Evolutionary conservation across 306 rosid species (phyloP).

Genomic region (Casuarina glauca): DNA sequence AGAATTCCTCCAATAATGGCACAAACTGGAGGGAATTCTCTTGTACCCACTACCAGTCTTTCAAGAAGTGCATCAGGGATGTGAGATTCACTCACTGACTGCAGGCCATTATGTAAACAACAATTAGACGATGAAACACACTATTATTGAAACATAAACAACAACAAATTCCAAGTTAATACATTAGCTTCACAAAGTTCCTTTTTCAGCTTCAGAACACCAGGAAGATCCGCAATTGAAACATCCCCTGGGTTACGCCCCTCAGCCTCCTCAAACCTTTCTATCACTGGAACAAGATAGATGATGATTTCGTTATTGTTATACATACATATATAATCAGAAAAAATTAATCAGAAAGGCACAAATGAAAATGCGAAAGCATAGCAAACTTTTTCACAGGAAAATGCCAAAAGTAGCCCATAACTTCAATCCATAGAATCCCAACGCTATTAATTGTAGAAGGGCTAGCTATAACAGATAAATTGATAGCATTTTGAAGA

Average conservation of each 20-base stretch:
- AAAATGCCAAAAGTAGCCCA: background rate
- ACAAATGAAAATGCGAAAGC: background rate
- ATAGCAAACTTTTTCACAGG: background rate
- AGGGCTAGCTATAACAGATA: background rate
- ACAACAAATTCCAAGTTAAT: constrained; percentile 14
- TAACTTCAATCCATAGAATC: background rate
- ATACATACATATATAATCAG: background rate
- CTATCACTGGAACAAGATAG: constrained; percentile 55
- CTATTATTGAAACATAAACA: background rate
- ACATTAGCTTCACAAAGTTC: constrained; percentile 80
- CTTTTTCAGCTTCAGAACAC: constrained; percentile 64
- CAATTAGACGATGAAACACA: constrained; percentile 21
- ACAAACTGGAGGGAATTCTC: constrained; percentile 96
- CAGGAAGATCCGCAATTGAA: constrained; percentile 64
- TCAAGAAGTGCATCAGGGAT: constrained; percentile 69
- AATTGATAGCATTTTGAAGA: background rate
- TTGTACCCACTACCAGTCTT: constrained; percentile 58
- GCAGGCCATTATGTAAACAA: constrained; percentile 28
- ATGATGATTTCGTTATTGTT: background rate
- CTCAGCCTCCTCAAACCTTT: constrained; percentile 76
- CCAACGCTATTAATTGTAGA: background rate
- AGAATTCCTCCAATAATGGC: constrained; percentile 91
- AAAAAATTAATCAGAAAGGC: background rate
- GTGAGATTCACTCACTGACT: constrained; percentile 72
- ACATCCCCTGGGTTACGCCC: constrained; percentile 64